Base-by-base conservation (phyloP, 225 moss, liverwort and hornwort species). In the Anthoceros angustus region DNA sequence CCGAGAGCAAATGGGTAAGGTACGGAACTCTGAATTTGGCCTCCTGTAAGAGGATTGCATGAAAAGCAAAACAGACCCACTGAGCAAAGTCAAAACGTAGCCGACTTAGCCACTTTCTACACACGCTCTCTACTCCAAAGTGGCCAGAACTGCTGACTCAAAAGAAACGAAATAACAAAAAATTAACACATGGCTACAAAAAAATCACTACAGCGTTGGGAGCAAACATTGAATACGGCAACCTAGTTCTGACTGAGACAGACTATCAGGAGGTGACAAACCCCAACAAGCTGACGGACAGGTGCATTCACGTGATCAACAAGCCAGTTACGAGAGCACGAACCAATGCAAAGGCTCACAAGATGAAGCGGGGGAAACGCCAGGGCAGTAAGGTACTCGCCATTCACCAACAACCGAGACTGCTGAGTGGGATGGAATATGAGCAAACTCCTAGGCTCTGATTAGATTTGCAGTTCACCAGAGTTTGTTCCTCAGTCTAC, bases 41-140 rank as follows among this genome's bases (percentile, higher is more conserved):
- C 70, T 68, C 74, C 80, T 80, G 80, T 77, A 72, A 80, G 76
- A 80, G 77, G 77, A 80, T 75, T 75, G 77, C 80, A 80, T 77
- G 69, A 61, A 77, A 72, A 72, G 70, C 63, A 77, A 63, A 80
- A 71, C 32, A 32, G 73, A 74, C 73, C 76, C 76, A 69, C 41
- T 66, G 68, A 63, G 61, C 68, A 50, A 67, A 62, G 69, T 76
- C 68, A 42, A 63, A 8, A 64, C 10, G 25, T 64, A 62, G 15
- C 32, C 39, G 69, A 66, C 42, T 42, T 18, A 42, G 64, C 43
- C 61, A 48, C 42, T 49, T 41, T 39, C 41, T 25, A 23, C 26
- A 23, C 20, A 66, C 41, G 41, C 39, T 20, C 18, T 41, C n/a
- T 61, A 68, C 61, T 41, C n/a, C 32, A 32, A 32, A 1, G 1